These are phyloP conservation scores for Eimeria zaria DNA, from an alignment of 169 alveolate species.

Conservation along the genomic window DNA sequence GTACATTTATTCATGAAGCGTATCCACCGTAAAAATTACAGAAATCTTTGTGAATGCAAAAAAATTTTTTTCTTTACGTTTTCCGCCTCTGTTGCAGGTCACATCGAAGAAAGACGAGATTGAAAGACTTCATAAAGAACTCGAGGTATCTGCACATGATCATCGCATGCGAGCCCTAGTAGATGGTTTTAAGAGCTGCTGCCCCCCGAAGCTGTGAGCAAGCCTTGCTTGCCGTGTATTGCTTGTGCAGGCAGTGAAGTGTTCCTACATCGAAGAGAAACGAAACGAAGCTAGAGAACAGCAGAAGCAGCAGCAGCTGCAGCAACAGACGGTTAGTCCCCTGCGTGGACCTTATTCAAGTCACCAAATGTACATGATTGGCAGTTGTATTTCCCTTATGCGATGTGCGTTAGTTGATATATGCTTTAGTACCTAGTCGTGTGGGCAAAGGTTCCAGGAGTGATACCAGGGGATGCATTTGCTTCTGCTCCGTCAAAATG, in stretches of 20 bases:
- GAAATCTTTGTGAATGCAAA: not conserved
- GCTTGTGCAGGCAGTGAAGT: slow-evolving; percentile 90
- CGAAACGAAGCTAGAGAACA: slow-evolving; percentile 88
- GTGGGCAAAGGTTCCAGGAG: not conserved
- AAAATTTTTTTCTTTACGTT: no score
- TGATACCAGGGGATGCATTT: not conserved
- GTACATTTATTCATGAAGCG: not conserved
- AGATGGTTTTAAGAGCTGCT: not conserved
- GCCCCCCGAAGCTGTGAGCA: not conserved
- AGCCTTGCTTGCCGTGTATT: not conserved
- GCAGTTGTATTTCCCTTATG: not conserved
- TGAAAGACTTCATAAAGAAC: slow-evolving; percentile 92
- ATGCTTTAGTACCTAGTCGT: not conserved
- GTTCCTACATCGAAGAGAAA: slow-evolving; percentile 91
- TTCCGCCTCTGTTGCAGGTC: slow-evolving; percentile 88
- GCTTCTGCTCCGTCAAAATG: not conserved
- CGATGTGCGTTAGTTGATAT: not conserved
- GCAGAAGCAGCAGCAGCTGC: slow-evolving; percentile 57
- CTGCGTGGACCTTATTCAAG: not conserved
- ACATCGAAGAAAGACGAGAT: slow-evolving; percentile 93
- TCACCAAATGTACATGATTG: not conserved
- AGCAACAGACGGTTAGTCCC: slow-evolving; percentile 41
- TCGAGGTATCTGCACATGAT: slow-evolving; percentile 56
- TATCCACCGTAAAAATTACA: not conserved
- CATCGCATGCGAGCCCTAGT: not conserved